Base-by-base conservation (phyloP, 140 eudicot genomes). In the Flaveria floridana region DNA sequence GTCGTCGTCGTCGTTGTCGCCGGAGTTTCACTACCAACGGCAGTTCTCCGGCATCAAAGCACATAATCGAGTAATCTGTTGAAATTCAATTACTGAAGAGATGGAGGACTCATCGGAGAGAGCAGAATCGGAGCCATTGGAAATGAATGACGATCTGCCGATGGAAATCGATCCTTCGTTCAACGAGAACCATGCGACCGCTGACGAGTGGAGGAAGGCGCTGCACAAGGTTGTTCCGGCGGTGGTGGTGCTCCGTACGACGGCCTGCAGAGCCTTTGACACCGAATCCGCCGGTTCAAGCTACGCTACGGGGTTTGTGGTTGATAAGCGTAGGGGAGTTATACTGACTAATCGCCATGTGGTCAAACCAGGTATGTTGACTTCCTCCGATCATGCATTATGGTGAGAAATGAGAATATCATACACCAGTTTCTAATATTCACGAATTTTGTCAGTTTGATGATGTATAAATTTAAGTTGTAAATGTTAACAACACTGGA, bases 281-380 rank as follows among this genome's bases (percentile, higher is more conserved):
- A 93, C 98, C 5, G 97, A 93, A 64, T 69, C 95, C 2, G 99
- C 99, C 0, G 90, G 90, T 21, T 82, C 96, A 3, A 78, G 97
- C 51, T 87, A 85, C 6, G 99, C 97, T n/a, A 94, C 99, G 2
- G 99, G 99, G 34, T 94, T 94, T 65, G 95, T 94, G 7, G 99
- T 94, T 42, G 99, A 94, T 80, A 90, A 90, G 61, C 69, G 80
- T 25, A 86, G 96, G 1, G 99, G 99, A 46, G 88, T 94, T 78
- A 94, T 94, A 3, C 86, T 94, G 30, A 94, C 97, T 57, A 94
- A 94, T 83, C 94, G 99, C 14, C 99, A 94, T 71, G 99, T 94
- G 25, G 99, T 94, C 21, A 94, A 94, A 78, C 95, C 97, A 23
- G 97, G 99, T 93, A 23, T 1, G 13, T 37, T 30, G 26, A 7